Percentiles rank a stretch among this genome's conserved stretches.
phyloP scores from a whole-genome alignment of 2,329 filamentous ascomycete species.

The Corynespora cassiicola region DNA sequence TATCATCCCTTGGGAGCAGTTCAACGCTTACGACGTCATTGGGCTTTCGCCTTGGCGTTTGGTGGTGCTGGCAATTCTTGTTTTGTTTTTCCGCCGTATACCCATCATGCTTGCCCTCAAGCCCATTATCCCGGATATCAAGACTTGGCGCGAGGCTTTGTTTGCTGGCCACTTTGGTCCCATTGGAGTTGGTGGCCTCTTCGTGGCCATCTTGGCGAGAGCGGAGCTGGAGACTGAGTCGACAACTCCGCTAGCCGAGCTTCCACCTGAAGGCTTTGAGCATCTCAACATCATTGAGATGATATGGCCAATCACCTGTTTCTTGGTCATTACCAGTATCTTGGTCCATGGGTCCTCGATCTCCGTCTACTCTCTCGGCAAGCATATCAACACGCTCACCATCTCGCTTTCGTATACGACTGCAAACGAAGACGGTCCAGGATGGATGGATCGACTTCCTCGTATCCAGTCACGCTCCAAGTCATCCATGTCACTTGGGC shows the following conservation, averaged over 20 bases:
- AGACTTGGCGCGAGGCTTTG: slow-evolving; percentile 95
- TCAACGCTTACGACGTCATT: slow-evolving; percentile 71
- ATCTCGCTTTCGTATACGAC: slow-evolving; percentile 96
- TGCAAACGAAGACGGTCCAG: slow-evolving; percentile 84
- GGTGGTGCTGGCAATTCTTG: slow-evolving; percentile 90
- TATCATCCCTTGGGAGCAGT: slow-evolving; percentile 95
- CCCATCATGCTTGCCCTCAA: slow-evolving; percentile 93
- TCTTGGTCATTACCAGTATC: slow-evolving; percentile 93
- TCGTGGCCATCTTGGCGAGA: slow-evolving; percentile 88
- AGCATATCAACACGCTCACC: slow-evolving; percentile 95
- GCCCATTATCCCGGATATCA: slow-evolving; percentile 92
- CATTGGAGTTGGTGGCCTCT: slow-evolving; percentile 96
- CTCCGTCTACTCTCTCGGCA: slow-evolving; percentile 95
- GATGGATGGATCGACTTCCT: slow-evolving; percentile 94
- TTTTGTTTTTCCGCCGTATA: slow-evolving; percentile 94
- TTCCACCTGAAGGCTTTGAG: slow-evolving; percentile 65
- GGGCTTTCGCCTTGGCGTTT: slow-evolving; percentile 87
- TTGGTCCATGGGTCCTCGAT: slow-evolving; percentile 97
- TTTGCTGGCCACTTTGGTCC: slow-evolving; percentile 98
- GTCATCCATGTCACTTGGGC: slow-evolving; percentile 71
- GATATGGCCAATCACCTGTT: slow-evolving; percentile 95
- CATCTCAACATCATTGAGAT: slow-evolving; percentile 77
- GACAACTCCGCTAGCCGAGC: slow-evolving; percentile 73
- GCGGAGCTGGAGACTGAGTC: slow-evolving; percentile 83
- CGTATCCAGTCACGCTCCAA: slow-evolving; percentile 82